Evolutionary conservation across 1,284 basidiomycete species (phyloP), one percentile per base, ranked within the genome.

Genomic region (Cryptococcus amylolentus): DNA sequence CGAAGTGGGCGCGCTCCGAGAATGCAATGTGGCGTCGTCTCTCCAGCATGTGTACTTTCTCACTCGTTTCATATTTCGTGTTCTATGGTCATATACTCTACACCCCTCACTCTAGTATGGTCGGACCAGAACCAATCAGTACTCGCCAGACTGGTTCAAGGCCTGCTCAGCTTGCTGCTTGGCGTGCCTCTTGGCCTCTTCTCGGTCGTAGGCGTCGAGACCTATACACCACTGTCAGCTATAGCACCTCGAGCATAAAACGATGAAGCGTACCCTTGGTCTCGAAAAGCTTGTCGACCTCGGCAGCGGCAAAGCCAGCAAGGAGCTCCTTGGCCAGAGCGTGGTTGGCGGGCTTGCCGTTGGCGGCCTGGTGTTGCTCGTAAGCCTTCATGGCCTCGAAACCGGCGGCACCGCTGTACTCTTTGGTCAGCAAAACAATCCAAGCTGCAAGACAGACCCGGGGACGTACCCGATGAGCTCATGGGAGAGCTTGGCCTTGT

Each of bases 231-330:
- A 37, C 4, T 27, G 14, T 27, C 16, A 40, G 45, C 20, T 49
- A 47, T 5, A 46, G 9, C 42, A 54, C 42, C 56, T 20, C 20
- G 20, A 20, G 20, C 20, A 20, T 20, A 51, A 42, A 46, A 6
- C 28, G 18, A 13, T 20, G 4, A 44, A 23, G 18, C 28, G 5
- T 44, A 26, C 69, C 75, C 58, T 73, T 71, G 56, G 73, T 76
- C 65, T 76, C 76, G 66, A 75, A 64, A 47, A 77, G 67, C 67
- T 68, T 69, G 68, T 77, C 76, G 40, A 71, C 71, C 62, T 77
- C 72, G 43, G 73, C 75, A 8, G 61, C 71, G 13, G 74, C 75
- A 49, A 77, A 70, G 10, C 73, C 76, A 10, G 76, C 76, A 31
- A 78, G 44, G 55, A 78, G 52, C 67, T 78, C 75, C 58, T 76